Conservation (phyloP, 2,329 filamentous ascomycete species). For the Penicillium paneum region DNA sequence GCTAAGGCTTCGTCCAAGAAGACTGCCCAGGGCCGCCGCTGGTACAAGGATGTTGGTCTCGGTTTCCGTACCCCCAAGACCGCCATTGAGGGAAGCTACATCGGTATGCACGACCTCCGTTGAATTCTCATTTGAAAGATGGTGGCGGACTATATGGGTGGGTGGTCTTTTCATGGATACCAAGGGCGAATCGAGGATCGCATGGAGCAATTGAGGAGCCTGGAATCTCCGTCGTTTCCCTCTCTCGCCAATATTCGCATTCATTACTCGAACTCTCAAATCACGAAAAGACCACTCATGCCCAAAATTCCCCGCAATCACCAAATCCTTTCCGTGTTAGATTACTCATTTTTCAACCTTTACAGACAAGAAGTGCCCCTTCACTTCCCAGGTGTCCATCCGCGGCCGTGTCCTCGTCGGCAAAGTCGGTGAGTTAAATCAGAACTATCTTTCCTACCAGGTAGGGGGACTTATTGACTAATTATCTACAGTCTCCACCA, state of each 20-base stretch:
- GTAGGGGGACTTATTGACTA: background rate
- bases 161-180: constrained; percentile 18
- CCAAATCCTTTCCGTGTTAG: background rate
- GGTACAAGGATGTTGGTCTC: constrained; percentile 99
- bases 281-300: constrained; percentile 13
- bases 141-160: constrained; percentile 17
- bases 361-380: constrained; percentile 99
- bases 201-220: constrained; percentile 2
- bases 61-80: constrained; percentile 98
- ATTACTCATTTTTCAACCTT: constrained; percentile 27
- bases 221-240: background rate
- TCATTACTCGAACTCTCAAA: background rate
- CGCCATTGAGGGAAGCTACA: constrained; percentile 98
- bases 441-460: background rate
- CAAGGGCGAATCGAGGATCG: constrained; percentile 7
- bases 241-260: background rate
- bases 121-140: constrained; percentile 19
- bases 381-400: constrained; percentile 98
- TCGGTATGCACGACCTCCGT: constrained; percentile 68
- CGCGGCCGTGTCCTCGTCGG: constrained; percentile 99
- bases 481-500: constrained; percentile 71
- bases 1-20: constrained; percentile 73
- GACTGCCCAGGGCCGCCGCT: constrained; percentile 91
- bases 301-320: constrained; percentile 2
- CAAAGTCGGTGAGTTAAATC: constrained; percentile 59